Base-by-base conservation (phyloP, 2,329 filamentous ascomycete species). In the Fusarium mexicanum region DNA sequence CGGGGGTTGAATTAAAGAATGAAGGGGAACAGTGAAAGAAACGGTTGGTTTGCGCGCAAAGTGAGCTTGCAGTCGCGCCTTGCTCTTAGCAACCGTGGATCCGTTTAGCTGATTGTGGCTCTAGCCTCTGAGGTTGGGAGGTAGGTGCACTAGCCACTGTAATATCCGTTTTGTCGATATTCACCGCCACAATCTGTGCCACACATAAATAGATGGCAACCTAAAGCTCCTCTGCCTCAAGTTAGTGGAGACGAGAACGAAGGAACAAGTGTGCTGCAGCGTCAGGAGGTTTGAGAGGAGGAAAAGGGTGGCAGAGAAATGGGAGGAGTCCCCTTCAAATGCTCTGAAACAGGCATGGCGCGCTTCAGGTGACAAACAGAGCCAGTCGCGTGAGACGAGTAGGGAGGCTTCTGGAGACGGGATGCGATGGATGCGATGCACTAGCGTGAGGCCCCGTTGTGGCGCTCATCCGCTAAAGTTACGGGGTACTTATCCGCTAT, bases 401-500 rank as follows among this genome's bases (percentile, higher is more conserved):
- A 64, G 58, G 61, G 72, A 73, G 72, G 51, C 55, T 69, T 55
- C 31, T 48, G 41, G 55, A 68, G 60, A 40, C 48, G 54, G 41
- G 51, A 55, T 31, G 50, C 26, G 51, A 66, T 58, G 57, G 46
- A 22, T 17, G 57, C 57, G 72, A 58, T 59, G 55, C 69, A 46
- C 65, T 73, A 75, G 72, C 61, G 72, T 29, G 41, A 35, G 31
- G 40, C 24, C 55, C 51, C 41, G 33, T 35, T 69, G 72, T 76
- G 75, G 75, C 72, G 75, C 65, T 55, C 69, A 63, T 48, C 57
- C 44, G 35, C 64, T 66, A 66, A 46, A 77, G 64, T 71, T 71
- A 74, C 55, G 73, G 75, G 75, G 75, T 77, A 72, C 67, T 72
- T 76, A 76, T 68, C 75, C 74, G 71, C 76, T 75, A 70, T 57